A percentile compares a stretch with the other conserved stretches of the same genome.
phyloP scores from a whole-genome alignment of 2,329 filamentous ascomycete genomes.

The Coniochaeta prunicola region DNA sequence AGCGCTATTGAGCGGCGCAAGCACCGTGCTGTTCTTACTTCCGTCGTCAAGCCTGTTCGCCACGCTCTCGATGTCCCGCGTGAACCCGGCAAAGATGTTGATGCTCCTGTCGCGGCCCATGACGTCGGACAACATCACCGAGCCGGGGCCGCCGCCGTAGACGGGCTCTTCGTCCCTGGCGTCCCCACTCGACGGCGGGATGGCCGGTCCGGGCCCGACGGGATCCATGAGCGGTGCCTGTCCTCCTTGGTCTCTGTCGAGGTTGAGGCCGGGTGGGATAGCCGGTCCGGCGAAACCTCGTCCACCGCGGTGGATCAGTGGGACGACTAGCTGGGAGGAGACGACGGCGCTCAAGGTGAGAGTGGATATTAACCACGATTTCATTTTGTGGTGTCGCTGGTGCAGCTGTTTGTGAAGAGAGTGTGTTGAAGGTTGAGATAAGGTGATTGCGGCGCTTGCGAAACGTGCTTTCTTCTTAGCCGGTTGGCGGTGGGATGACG shows the following conservation, averaged over 20 bases:
- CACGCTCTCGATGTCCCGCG: conserved; percentile 66
- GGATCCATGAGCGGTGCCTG: conserved; percentile 23
- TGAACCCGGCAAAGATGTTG: conserved; percentile 77
- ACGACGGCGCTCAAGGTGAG: conserved; percentile 11
- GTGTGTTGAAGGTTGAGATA: not conserved
- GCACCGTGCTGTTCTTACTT: conserved; percentile 67
- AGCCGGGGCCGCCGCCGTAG: conserved; percentile 19
- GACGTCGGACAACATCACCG: conserved; percentile 74
- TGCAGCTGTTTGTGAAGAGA: not conserved
- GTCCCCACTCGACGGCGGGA: conserved; percentile 20
- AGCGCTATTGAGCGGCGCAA: conserved; percentile 79
- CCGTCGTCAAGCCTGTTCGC: conserved; percentile 61
- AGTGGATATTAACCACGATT: conserved; percentile 5
- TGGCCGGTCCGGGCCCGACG: conserved; percentile 13
- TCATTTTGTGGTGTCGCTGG: conserved; percentile 8
- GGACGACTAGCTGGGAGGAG: conserved; percentile 13
- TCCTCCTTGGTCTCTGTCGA: conserved; percentile 15
- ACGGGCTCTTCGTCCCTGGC: not conserved
- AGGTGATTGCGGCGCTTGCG: not conserved
- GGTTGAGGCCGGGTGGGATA: conserved; percentile 14
- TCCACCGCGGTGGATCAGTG: conserved; percentile 10
- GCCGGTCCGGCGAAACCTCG: conserved; percentile 11
- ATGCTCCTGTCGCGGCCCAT: conserved; percentile 72
- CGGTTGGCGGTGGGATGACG: not conserved
- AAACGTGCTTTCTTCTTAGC: not conserved